Evolutionary conservation across 257 asterid species (phyloP), one percentile per base, ranked within the genome.

Genomic region (Petunia secreta): DNA sequence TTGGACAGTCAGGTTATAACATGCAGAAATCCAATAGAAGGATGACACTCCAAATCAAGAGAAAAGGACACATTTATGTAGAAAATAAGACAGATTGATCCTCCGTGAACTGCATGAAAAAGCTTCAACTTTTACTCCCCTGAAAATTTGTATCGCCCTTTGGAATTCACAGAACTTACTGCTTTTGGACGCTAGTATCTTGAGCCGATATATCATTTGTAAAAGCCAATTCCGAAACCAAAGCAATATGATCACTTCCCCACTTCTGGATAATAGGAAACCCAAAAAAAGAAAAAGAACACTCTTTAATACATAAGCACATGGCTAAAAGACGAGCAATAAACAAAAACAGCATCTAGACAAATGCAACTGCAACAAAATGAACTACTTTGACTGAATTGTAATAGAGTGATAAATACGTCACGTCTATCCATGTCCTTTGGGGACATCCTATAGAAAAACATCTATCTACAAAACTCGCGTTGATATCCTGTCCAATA

Each of bases 221-320:
- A 86, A 95, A 95, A 44, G 89, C 98, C 52, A 95, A 87, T 85
- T 95, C 97, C 2, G 97, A 89, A 73, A 92, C 99, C 90, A 95
- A 82, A 13, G 99, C 99, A 76, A 95, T 88, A 90, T 95, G 99
- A 85, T 95, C 99, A 67, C 99, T 95, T 80, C 98, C 99, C 99
- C 99, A 95, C 89, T 95, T 95, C 99, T 95, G 97, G 15, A 48
- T 48, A 89, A 82, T 37, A 81, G 78, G 46, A 71, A 54, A 77
- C 59, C 54, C 63, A 81, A 80, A 38, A 63, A 59, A 80, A 68
- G 57, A 43, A 13, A 64, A 59, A 64, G 36, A 9, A 55, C 25
- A 9, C 44, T 48, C 44, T 25, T 71, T 7, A 67, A 14, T n/a
- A 41, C 75, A 67, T n/a, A 41, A 50, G 10, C 25, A 71, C 44